Conservation (phyloP, 176 grass and related monocot genomes). For the Aegilops umbellulata region DNA sequence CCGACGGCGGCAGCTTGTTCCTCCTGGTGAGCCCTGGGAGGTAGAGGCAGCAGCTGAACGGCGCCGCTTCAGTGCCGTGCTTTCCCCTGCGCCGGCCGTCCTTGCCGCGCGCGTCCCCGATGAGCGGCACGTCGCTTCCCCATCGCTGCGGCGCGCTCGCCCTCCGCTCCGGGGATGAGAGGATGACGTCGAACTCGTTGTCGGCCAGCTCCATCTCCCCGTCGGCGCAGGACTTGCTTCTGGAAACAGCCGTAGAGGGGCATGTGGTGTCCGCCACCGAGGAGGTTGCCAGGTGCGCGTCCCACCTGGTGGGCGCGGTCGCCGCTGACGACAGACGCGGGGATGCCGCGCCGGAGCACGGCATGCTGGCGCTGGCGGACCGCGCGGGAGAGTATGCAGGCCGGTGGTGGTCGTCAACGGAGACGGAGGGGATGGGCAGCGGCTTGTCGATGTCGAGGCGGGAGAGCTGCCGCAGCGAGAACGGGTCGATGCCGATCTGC, state of each 20-base stretch:
- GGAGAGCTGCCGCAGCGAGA: conserved; percentile 50
- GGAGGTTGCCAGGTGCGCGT: not conserved
- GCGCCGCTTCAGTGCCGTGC: not conserved
- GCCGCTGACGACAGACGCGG: not conserved
- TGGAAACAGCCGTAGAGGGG: not conserved
- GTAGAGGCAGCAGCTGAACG: conserved; percentile 71
- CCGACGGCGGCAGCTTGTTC: conserved; percentile 22
- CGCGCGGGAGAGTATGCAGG: not conserved
- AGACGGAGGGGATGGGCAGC: conserved; percentile 58
- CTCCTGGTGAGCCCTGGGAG: conserved; percentile 54
- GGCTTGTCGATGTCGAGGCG: conserved; percentile 55
- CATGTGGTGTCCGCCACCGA: too few species aligned
- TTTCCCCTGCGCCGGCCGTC: conserved; percentile 9
- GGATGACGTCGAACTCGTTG: conserved; percentile 23
- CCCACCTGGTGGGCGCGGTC: not conserved
- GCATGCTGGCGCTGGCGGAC: conserved; percentile 24
- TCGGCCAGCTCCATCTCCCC: not conserved
- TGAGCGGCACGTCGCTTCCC: conserved; percentile 46
- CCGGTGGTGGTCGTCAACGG: conserved; percentile 15
- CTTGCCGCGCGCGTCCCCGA: not conserved
- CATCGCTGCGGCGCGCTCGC: conserved; percentile 38
- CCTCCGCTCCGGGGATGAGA: conserved; percentile 30
- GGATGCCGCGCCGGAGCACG: not conserved
- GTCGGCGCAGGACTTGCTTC: not conserved
- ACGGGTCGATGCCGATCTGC: conserved; percentile 38